These are phyloP conservation scores for Collariella sp. DNA, from an alignment of 495 filamentous ascomycete genomes.

Conservation along the genomic window DNA sequence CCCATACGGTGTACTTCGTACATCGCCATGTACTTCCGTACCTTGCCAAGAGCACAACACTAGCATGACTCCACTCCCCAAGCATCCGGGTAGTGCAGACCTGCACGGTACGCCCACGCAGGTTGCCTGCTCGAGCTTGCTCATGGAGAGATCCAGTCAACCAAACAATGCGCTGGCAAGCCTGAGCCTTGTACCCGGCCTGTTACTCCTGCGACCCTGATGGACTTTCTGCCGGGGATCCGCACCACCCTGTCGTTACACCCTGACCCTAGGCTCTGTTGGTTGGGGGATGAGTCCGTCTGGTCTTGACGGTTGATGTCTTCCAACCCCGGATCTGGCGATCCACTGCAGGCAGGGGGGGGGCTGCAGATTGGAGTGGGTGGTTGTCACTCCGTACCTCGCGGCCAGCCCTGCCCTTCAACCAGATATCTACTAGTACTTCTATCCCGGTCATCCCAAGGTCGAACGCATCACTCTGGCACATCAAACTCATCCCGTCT, in stretches of 20 bases:
- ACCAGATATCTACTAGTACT: background rate
- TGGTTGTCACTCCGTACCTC: background rate
- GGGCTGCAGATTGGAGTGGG: conserved; percentile 1
- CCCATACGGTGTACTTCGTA: conserved; percentile 12
- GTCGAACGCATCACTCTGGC: background rate
- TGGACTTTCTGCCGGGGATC: conserved; percentile 2
- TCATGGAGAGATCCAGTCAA: conserved; percentile 13
- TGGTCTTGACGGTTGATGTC: background rate
- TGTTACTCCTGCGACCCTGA: background rate
- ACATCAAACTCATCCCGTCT: conserved; percentile 16
- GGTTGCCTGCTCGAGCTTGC: conserved; percentile 5
- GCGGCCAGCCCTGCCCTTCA: background rate
- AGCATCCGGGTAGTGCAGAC: conserved; percentile 13
- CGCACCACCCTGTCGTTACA: background rate
- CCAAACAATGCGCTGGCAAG: conserved; percentile 24
- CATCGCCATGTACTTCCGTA: background rate
- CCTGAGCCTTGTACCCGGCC: conserved; percentile 14
- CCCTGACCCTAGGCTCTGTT: background rate
- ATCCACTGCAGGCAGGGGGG: too few relatives aligned
- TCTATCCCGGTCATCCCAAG: background rate
- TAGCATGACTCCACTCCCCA: conserved; percentile 2
- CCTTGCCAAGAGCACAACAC: conserved; percentile 6
- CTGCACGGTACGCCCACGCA: conserved; percentile 7
- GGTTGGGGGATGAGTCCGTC: background rate
- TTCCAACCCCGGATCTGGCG: background rate